Conservation (phyloP, 768 basidiomycete species). For the Podaxis mareebaensis region DNA sequence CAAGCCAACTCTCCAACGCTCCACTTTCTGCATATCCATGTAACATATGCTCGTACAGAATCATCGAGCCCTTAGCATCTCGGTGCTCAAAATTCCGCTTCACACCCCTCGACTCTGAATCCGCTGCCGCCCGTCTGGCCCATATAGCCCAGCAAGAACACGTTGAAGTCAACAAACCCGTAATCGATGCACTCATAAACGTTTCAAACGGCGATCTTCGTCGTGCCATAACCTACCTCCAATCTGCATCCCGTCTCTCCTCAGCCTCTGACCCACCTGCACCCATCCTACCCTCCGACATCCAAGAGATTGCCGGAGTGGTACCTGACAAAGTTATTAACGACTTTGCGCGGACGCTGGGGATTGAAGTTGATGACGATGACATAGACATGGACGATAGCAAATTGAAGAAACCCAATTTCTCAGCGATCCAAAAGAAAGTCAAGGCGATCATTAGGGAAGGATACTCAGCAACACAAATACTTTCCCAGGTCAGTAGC, state of each 20-base stretch:
- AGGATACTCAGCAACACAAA: conserved; percentile 91
- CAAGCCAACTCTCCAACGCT: conserved; percentile 31
- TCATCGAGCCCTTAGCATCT: conserved; percentile 98
- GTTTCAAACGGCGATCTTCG: conserved; percentile 92
- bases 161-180: conserved; percentile 55
- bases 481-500: conserved; percentile 76
- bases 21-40: background rate
- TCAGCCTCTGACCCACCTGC: conserved; percentile 71
- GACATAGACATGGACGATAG: conserved; percentile 52
- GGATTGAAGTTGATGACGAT: conserved; percentile 58
- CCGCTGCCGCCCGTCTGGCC: conserved; percentile 71
- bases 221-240: conserved; percentile 95
- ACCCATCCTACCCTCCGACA: conserved; percentile 72
- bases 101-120: conserved; percentile 81
- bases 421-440: conserved; percentile 63
- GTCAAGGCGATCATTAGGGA: conserved; percentile 81
- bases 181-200: conserved; percentile 71
- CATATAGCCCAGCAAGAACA: conserved; percentile 81
- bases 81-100: conserved; percentile 99
- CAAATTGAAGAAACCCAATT: conserved; percentile 34
- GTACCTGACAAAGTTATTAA: conserved; percentile 77
- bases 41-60: conserved; percentile 47
- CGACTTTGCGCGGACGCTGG: conserved; percentile 68
- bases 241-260: conserved; percentile 90
- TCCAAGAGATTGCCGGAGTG: conserved; percentile 97